Conservation (phyloP, 345 rosid genomes). For the Linum trigynum region DNA sequence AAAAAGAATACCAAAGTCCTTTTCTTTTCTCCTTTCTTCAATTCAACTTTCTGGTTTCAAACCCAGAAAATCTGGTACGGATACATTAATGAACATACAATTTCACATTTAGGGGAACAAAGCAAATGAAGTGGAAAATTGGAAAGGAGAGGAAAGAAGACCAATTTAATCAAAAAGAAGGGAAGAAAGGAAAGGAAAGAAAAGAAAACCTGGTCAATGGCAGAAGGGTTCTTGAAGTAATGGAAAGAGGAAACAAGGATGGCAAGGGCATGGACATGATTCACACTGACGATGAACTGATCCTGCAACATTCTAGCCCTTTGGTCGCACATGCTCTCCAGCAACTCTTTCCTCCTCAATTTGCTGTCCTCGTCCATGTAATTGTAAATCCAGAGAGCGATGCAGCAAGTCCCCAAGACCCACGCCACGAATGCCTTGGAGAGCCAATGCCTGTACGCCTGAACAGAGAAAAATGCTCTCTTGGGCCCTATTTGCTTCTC, state of each 20-base stretch:
- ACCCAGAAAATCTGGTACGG: background rate
- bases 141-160: background rate
- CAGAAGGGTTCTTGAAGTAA: conserved; percentile 85
- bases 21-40: background rate
- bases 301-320: conserved; percentile 97
- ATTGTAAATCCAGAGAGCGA: conserved; percentile 40
- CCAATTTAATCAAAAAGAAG: too few relatives aligned
- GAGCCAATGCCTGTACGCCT: conserved; percentile 56
- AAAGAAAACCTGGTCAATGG: conserved; percentile 83
- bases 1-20: background rate
- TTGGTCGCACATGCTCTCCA: conserved; percentile 89
- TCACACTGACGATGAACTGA: conserved; percentile 92
- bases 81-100: background rate
- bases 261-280: conserved; percentile 97
- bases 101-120: background rate
- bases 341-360: conserved; percentile 61
- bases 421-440: conserved; percentile 50
- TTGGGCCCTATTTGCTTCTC: conserved; percentile 48
- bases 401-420: conserved; percentile 37
- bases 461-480: conserved; percentile 60
- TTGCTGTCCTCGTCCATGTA: conserved; percentile 53
- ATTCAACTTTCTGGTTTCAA: too few relatives aligned
- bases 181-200: background rate
- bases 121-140: background rate
- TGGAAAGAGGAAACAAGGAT: conserved; percentile 95